Base-by-base conservation (phyloP, 345 rosid species). In the Passiflora organensis region DNA sequence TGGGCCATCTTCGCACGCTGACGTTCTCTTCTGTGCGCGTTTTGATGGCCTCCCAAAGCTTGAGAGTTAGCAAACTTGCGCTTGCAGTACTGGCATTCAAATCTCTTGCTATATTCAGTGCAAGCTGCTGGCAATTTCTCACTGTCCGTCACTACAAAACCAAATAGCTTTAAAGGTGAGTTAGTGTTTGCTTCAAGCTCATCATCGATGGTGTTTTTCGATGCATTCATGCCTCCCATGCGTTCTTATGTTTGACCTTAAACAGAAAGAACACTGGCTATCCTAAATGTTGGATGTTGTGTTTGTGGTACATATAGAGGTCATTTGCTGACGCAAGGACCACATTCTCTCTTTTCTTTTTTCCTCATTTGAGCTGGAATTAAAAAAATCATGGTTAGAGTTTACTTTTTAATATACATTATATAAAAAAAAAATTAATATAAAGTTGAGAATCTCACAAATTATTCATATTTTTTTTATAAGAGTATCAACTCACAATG, bases 41-140 rank as follows among this genome's bases (percentile, higher is more conserved):
- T 80, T 62, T 80, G 81, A 55, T 80, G 84, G 21, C 84, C 81
- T 0, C 84, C 84, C 42, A 80, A 58, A 24, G 81, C 84, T 61
- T 80, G 84, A 21, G 84, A 76, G 23, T 70, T 80, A 14, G 75
- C 60, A 32, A 80, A 80, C 42, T 32, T 59, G 25, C 78, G 50
- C 48, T 45, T 18, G 55, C 84, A 80, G 56, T 71, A 80, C 52
- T 69, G 72, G 43, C 84, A 80, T 58, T 73, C 75, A 63, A 76
- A 80, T 49, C 63, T 71, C 63, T 64, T 69, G 38, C 39, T 62
- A 22, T 47, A 50, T 38, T n/a, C 56, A 28, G 22, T 13, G 11
- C 14, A 11, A 3, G 52, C 3, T 1, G 16, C 42, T 50, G 37
- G n/a, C 13, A 32, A 15, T 39, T 17, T 13, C 1, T 50, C 48